A percentile compares a stretch with the other conserved stretches of the same genome.
Evolutionary conservation across 768 basidiomycete genomes (phyloP).

Genomic region (Pluteus cervinus): DNA sequence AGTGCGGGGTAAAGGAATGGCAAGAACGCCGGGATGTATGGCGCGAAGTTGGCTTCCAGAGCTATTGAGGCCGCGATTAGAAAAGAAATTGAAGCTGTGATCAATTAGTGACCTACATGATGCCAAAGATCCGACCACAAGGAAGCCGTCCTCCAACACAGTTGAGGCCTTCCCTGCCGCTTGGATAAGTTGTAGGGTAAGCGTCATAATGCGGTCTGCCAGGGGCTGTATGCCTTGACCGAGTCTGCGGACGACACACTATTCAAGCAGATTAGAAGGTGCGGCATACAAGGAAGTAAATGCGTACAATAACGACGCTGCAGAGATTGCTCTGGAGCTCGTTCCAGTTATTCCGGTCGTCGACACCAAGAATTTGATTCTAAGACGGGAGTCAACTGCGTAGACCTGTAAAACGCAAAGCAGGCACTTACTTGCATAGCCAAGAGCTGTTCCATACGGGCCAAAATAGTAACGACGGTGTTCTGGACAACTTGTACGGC

Average conservation of each 20-base stretch:
- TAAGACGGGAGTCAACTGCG: constrained; percentile 20
- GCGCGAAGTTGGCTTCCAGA: constrained; percentile 70
- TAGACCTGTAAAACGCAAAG: background rate
- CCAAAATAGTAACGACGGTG: constrained; percentile 75
- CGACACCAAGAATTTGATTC: constrained; percentile 91
- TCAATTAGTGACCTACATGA: constrained; percentile 39
- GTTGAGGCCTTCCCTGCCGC: constrained; percentile 91
- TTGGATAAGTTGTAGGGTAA: constrained; percentile 78
- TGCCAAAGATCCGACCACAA: constrained; percentile 85
- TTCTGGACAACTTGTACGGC: constrained; percentile 77
- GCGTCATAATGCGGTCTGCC: constrained; percentile 93
- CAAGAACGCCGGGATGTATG: constrained; percentile 82
- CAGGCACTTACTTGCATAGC: constrained; percentile 62
- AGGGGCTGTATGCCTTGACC: constrained; percentile 78
- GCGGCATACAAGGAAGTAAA: background rate
- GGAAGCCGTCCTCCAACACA: constrained; percentile 93
- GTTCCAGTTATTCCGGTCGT: constrained; percentile 99
- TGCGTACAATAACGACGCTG: constrained; percentile 76
- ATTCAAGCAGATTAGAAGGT: constrained; percentile 4
- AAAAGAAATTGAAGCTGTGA: background rate
- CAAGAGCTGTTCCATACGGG: constrained; percentile 85
- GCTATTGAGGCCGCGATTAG: constrained; percentile 30
- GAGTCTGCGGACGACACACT: constrained; percentile 86
- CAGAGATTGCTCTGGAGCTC: constrained; percentile 96
- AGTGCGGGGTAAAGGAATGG: constrained; percentile 86